Base-by-base conservation (phyloP, 106 monocot species). In the Cymbidium sinense region DNA sequence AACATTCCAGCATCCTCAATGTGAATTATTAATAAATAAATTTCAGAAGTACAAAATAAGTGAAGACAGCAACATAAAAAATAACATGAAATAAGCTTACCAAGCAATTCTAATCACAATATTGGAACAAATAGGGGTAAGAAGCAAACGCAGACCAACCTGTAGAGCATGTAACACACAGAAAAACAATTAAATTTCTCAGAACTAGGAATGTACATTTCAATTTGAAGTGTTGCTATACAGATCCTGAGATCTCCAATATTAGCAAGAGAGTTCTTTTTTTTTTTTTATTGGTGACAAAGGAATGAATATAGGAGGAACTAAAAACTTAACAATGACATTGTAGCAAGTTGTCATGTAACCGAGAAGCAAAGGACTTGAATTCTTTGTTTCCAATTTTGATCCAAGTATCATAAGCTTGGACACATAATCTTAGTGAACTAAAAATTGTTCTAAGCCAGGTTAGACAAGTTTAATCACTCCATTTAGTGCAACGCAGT, bases 91-190 rank as follows among this genome's bases (percentile, higher is more conserved):
- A 23, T 51, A 82, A 72, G 31, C 84, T 86, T 83, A 93, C 93
- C 93, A 88, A 74, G 93, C 93, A 44, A 90, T 90, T 82, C 90
- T 79, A 70, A 84, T 84, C 23, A 93, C 86, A 81, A 90, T 58
- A 73, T 93, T 93, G 43, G 86, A 88, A 86, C 90, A 80, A 77
- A 89, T 21, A 31, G 93, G 88, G 73, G 43, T 84, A 55, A 88
- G 85, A 76, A 93, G 77, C 84, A 93, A 70, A 23, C 86, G 84
- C 78, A 90, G 73, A 21, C 93, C 93, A 77, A 93, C 90, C 93
- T 93, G 88, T 44, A 79, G 33, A 43, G 4, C 29, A 76, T 34
- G 75, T 28, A 79, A 27, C 7, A 78, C 31, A 73, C 61, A 43
- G 70, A 41, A 35, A 47, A 8, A 5, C 2, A 39, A 13, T 41